phyloP scores from a whole-genome alignment of 2,329 filamentous ascomycete species.

The Fusarium zealandicum region DNA sequence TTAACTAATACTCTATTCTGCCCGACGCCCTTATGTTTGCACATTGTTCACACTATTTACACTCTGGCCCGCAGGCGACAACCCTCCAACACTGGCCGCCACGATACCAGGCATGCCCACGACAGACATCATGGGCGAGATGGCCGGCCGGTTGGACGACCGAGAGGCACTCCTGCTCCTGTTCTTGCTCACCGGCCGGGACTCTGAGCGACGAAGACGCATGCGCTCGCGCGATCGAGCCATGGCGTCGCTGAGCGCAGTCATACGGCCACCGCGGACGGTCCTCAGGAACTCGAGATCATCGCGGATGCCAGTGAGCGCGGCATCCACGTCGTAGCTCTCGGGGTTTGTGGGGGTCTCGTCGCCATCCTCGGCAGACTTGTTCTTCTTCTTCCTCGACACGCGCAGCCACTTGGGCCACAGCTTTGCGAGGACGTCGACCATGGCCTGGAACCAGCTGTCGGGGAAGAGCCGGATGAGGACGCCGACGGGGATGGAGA shows the following conservation, averaged over 20 bases:
- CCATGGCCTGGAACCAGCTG: slow-evolving; percentile 46
- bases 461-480: slow-evolving; percentile 79
- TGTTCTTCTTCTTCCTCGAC: slow-evolving; percentile 26
- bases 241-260: slow-evolving; percentile 30
- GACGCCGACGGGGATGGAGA: slow-evolving; percentile 78
- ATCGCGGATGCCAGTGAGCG: slow-evolving; percentile 27
- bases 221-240: slow-evolving; percentile 26
- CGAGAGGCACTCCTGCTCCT: slow-evolving; percentile 28
- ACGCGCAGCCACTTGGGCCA: slow-evolving; percentile 30
- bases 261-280: slow-evolving; percentile 30
- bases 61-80: slow-evolving; percentile 15
- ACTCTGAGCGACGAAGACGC: slow-evolving; percentile 32
- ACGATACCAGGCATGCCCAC: slow-evolving; percentile 35
- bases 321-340: slow-evolving; percentile 29
- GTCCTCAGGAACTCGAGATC: slow-evolving; percentile 31
- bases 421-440: slow-evolving; percentile 14
- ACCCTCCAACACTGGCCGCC: slow-evolving; percentile 27
- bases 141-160: slow-evolving; percentile 30
- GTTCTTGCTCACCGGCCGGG: slow-evolving; percentile 26
- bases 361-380: slow-evolving; percentile 16
- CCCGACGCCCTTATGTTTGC: slow-evolving; percentile 13
- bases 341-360: slow-evolving; percentile 24
- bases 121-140: slow-evolving; percentile 34
- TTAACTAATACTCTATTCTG: background rate
- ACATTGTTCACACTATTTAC: slow-evolving; percentile 10